phyloP scores from a whole-genome alignment of 768 basidiomycete species.

The Amylocystis lapponica region DNA sequence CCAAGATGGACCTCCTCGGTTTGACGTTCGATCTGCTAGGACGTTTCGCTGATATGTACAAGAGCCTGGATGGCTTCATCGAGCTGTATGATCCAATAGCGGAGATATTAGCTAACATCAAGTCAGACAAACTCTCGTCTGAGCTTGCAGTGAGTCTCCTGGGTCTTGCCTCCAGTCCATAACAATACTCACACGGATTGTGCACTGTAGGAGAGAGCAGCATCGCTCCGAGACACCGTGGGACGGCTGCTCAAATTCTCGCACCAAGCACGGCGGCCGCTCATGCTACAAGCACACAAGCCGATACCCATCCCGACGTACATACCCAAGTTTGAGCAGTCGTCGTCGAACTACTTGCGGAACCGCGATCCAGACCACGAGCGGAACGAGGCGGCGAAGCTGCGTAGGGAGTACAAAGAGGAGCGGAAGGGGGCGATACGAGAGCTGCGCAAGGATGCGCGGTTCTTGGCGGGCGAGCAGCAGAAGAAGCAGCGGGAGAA shows the following conservation, averaged over 20 bases:
- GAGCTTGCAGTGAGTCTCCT: conserved; percentile 54
- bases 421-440: conserved; percentile 96
- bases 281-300: conserved; percentile 87
- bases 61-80: conserved; percentile 73
- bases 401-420: conserved; percentile 87
- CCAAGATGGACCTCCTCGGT: conserved; percentile 67
- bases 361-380: conserved; percentile 90
- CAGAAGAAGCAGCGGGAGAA: conserved; percentile 81
- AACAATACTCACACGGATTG: too few relatives aligned
- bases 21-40: conserved; percentile 58
- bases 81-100: conserved; percentile 75
- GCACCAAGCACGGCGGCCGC: conserved; percentile 64
- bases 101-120: conserved; percentile 49
- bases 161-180: background rate
- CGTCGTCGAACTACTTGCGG: conserved; percentile 68
- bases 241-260: conserved; percentile 69
- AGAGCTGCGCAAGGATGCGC: conserved; percentile 91
- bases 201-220: conserved; percentile 40
- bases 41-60: conserved; percentile 71
- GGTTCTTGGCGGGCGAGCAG: conserved; percentile 86
- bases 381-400: conserved; percentile 78
- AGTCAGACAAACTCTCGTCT: conserved; percentile 40
- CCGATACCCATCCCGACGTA: conserved; percentile 93
- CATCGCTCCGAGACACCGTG: conserved; percentile 43
- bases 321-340: conserved; percentile 86